Evolutionary conservation across 208 protist species (phyloP), one percentile per base, ranked within the genome.

Genomic region (Trypanosoma vivax): DNA sequence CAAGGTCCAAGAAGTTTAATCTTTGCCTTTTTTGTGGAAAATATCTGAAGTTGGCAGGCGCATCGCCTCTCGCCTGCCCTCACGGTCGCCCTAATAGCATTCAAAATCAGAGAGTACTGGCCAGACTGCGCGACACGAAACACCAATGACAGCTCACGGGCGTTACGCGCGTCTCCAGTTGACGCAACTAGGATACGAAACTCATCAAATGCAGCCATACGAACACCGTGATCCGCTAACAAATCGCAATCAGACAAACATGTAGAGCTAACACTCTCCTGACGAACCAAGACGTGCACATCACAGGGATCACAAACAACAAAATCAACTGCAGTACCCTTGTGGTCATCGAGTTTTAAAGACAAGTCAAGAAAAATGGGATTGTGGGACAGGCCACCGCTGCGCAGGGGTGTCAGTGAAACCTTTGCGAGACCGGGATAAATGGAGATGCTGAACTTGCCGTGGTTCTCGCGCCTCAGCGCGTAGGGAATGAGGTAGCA

Each of bases 401-500:
- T 77, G 33, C 83, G 63, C 39, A 94, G 63, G 46, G 83, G 76
- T 2, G 76, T 76, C 21, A 94, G 58, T 19, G 68, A 63, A 16
- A 94, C 70, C 55, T 87, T 85, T 11, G 82, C 72, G 48, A 79
- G 70, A 37, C 76, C 80, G 23, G 79, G 80, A 70, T 94, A 94
- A 31, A 94, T 60, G 37, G 86, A 90, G 11, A 94, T 21, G 53
- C 70, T 65, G 50, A 90, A 94, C 47, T 49, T 60, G 27, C 82
- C 82, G 13, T 66, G 38, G 48, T 84, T 60, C 25, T 80, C 82
- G 13, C 27, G 45, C 50, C 76, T 75, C 53, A 85, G 69, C n/a
- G 75, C 89, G 73, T 90, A 88, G 19, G 86, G 86, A 19, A 94
- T 64, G 31, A 94, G 64, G 34, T 79, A 79, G 52, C 79, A 94